Evolutionary conservation across 2,329 filamentous ascomycete genomes (phyloP).

Genomic region (Hypoxylon sp.): DNA sequence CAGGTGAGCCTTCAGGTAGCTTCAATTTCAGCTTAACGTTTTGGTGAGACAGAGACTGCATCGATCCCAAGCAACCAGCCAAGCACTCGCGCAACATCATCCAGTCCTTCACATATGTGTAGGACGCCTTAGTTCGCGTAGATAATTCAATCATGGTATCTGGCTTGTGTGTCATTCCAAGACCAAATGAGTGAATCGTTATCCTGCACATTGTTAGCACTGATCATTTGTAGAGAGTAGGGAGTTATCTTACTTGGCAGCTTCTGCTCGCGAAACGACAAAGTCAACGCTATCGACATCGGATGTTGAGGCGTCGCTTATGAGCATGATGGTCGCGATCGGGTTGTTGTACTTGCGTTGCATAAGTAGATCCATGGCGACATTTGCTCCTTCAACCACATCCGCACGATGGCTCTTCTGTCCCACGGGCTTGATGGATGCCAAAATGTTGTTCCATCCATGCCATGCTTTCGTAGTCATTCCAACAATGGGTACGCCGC

Average conservation of each 20-base stretch:
- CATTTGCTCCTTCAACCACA: slow-evolving; percentile 96
- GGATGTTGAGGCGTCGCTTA: slow-evolving; percentile 95
- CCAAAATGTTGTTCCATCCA: slow-evolving; percentile 87
- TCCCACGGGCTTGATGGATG: slow-evolving; percentile 89
- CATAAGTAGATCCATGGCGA: slow-evolving; percentile 98
- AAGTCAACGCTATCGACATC: slow-evolving; percentile 97
- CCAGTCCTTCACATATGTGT: slow-evolving; percentile 99
- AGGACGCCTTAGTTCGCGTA: slow-evolving; percentile 93
- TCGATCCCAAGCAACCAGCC: slow-evolving; percentile 87
- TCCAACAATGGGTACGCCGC: slow-evolving; percentile 93
- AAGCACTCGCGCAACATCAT: slow-evolving; percentile 99
- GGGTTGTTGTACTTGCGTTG: slow-evolving; percentile 96
- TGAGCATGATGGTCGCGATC: slow-evolving; percentile 92
- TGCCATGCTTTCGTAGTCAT: slow-evolving; percentile 97
- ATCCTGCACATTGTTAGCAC: slow-evolving; percentile 65
- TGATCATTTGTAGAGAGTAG: neutral
- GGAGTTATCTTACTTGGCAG: slow-evolving; percentile 79
- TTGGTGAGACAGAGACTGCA: slow-evolving; percentile 96
- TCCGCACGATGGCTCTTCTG: slow-evolving; percentile 97
- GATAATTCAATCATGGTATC: slow-evolving; percentile 99
- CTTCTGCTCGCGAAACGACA: slow-evolving; percentile 94
- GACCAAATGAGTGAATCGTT: slow-evolving; percentile 93
- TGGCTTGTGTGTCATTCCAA: slow-evolving; percentile 96
- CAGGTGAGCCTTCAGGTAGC: slow-evolving; percentile 93
- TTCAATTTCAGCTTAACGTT: slow-evolving; percentile 96